A percentile compares a stretch with the other conserved stretches of the same genome.
These are phyloP conservation scores for Cadophora sp. DNA, from an alignment of 2,329 filamentous ascomycete species.

Conservation along the genomic window DNA sequence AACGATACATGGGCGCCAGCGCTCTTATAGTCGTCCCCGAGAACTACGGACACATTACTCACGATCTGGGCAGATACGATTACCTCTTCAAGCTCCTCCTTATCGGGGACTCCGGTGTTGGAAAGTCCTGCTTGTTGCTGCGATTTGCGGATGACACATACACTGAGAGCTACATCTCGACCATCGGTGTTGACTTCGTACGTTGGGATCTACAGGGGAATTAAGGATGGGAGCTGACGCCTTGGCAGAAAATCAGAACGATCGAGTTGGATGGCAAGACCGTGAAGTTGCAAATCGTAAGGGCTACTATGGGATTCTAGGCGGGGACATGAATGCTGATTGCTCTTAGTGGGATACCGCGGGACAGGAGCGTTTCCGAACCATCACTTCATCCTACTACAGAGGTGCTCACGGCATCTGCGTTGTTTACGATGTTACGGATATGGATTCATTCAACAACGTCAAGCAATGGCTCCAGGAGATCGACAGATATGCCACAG, in stretches of 20 bases:
- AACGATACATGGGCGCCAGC: conserved; percentile 23
- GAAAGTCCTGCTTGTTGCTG: conserved; percentile 98
- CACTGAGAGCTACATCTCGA: conserved; percentile 99
- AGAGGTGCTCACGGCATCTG: conserved; percentile 98
- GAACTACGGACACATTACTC: conserved; percentile 31
- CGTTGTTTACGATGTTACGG: conserved; percentile 99
- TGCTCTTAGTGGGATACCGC: conserved; percentile 91
- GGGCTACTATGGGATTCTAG: conserved; percentile 46
- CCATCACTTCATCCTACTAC: conserved; percentile 99
- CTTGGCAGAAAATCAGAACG: conserved; percentile 92
- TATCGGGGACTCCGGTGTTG: conserved; percentile 99
- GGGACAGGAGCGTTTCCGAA: conserved; percentile 98
- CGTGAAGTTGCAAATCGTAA: conserved; percentile 98
- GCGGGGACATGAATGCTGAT: conserved; percentile 40
- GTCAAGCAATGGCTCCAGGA: conserved; percentile 99
- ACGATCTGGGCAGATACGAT: conserved; percentile 80
- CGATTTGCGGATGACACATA: conserved; percentile 99
- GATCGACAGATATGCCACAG: conserved; percentile 98
- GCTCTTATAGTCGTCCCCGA: conserved; percentile 20
- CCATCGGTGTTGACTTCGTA: conserved; percentile 99
- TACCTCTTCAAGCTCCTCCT: conserved; percentile 99
- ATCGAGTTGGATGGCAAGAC: conserved; percentile 99
- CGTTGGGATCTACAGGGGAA: conserved; percentile 45
- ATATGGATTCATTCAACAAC: conserved; percentile 99
- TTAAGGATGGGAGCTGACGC: conserved; percentile 43